Evolutionary conservation across 1,139 yeast species (phyloP), one percentile per base, ranked within the genome.

Genomic region (Debaryomyces sp.): DNA sequence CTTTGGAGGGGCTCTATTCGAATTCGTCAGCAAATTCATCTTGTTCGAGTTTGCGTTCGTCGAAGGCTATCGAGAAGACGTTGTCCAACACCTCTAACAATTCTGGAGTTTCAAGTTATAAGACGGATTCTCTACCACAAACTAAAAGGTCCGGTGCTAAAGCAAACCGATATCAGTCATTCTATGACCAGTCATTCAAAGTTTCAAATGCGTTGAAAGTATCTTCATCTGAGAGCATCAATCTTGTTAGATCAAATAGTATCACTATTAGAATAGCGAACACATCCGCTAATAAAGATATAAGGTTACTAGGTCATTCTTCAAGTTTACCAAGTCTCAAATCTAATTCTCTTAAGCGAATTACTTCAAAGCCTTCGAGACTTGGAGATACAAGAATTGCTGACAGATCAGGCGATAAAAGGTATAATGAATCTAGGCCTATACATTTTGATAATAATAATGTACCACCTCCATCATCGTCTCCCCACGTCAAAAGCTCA

Each of bases 141-240:
- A 40, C 63, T 2, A 72, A 62, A 57, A 60, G 75, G 50, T 73
- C 70, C 3, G 77, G 73, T 5, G 81, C 82, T n/a, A 71, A 75
- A 48, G 82, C 83, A 3, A 71, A 71, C 40, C 60, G 83, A 43
- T 80, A 79, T 53, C 81, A 78, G 57, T 73, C 71, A 8, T 77
- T 79, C 55, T 79, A 79, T 53, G 81, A 77, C 53, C 80, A 77
- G 54, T 74, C 80, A 5, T 65, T 67, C 46, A 64, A 77, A 44
- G 65, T 79, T 24, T 72, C 80, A 2, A 75, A 71, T 58, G 82
- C 82, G 1, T 61, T 78, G 56, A 75, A 75, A 49, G 60, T 64
- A 5, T 68, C 75, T 4, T 73, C 80, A 2, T 64, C 78, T 0
- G 83, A 78, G 46, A 74, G 78, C 56, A 59, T 73, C n/a, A 65